Evolutionary conservation across 371 early-diverging fungal genomes (phyloP).

Genomic region (Apophysomyces variabilis): DNA sequence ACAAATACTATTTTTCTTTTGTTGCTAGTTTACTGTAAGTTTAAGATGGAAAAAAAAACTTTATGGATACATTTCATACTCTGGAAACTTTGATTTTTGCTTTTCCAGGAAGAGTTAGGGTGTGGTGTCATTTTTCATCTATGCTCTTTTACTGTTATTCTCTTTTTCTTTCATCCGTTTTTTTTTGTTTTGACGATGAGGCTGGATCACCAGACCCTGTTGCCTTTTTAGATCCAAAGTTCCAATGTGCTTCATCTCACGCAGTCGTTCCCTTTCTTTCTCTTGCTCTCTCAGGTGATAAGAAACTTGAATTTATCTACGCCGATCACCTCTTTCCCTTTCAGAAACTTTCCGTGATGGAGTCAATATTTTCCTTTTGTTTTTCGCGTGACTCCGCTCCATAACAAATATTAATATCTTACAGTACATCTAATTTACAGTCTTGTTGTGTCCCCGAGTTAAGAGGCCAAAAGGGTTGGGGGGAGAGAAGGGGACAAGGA

Average conservation of each 20-base stretch:
- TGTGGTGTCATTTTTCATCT: not conserved
- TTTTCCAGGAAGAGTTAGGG: not conserved
- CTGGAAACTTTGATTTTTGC: not conserved
- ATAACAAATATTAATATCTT: not conserved
- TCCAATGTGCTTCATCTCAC: not conserved
- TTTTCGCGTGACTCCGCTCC: not conserved
- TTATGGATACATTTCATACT: not conserved
- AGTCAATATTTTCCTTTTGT: not conserved
- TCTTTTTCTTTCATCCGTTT: slow-evolving; percentile 2
- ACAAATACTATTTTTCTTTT: not conserved
- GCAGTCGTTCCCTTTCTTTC: not conserved
- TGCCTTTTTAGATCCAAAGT: too few relatives aligned
- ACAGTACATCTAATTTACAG: not conserved
- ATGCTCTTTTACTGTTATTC: not conserved
- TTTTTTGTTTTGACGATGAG: not conserved
- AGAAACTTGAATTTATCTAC: not conserved
- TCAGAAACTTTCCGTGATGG: not conserved
- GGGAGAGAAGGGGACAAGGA: not conserved
- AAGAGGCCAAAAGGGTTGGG: not conserved
- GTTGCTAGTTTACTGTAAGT: not conserved
- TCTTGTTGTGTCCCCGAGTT: not conserved
- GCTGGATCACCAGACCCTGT: too few relatives aligned
- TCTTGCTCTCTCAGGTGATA: not conserved
- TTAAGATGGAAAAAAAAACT: not conserved
- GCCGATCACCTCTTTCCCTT: slow-evolving; percentile 5